These are phyloP conservation scores for Apiosordaria backusii DNA, from an alignment of 495 filamentous ascomycete genomes.

Conservation along the genomic window DNA sequence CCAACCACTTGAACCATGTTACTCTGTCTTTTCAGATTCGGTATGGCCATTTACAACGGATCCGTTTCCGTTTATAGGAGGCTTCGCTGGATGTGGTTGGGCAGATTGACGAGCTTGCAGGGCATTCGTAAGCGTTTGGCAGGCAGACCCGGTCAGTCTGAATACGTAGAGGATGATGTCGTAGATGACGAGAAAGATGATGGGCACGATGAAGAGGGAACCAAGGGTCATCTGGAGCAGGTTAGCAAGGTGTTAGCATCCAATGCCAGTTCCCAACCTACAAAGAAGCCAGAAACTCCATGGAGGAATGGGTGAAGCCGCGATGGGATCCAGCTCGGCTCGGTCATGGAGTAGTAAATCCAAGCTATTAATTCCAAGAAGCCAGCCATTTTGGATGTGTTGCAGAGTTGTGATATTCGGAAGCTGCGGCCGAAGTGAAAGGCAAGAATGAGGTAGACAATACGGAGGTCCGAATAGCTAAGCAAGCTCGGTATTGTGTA, in stretches of 20 bases:
- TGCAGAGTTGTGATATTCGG: background rate
- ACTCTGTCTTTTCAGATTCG: background rate
- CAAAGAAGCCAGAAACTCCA: conserved; percentile 28
- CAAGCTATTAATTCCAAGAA: conserved; percentile 11
- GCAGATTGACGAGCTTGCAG: background rate
- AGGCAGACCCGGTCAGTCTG: conserved; percentile 26
- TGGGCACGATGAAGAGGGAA: conserved; percentile 25
- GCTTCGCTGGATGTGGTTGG: background rate
- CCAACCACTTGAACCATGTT: background rate
- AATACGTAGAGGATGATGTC: conserved; percentile 46
- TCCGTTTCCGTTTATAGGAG: background rate
- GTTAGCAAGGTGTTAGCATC: background rate
- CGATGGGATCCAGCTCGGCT: conserved; percentile 24
- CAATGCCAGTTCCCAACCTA: conserved; percentile 9
- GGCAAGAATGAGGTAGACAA: background rate
- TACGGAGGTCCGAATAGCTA: background rate
- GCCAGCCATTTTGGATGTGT: conserved; percentile 8
- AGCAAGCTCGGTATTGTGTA: background rate
- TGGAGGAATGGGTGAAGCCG: conserved; percentile 21
- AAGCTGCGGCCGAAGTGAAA: too few species aligned
- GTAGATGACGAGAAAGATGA: conserved; percentile 38
- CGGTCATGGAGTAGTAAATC: conserved; percentile 19
- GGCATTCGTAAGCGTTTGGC: conserved; percentile 12
- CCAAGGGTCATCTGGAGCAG: conserved; percentile 26
- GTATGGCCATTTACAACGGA: background rate